phyloP scores from a whole-genome alignment of 345 rosid genomes.

The Eutrema yunnanense region DNA sequence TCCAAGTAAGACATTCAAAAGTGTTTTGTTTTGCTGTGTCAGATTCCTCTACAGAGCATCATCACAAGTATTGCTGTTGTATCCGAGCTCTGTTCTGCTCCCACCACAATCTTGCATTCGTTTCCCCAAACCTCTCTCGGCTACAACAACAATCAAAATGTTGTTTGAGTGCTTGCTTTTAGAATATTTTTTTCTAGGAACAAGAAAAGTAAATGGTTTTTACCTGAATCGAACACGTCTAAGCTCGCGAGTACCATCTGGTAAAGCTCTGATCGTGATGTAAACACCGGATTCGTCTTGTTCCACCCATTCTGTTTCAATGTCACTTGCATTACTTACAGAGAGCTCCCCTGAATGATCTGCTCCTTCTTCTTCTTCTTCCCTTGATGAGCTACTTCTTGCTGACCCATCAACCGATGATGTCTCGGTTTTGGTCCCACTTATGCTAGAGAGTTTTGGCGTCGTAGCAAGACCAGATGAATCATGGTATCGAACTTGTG shows the following conservation, averaged over 20 bases:
- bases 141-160: constrained; percentile 39
- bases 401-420: constrained; percentile 69
- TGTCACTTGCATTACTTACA: constrained; percentile 84
- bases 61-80: constrained; percentile 83
- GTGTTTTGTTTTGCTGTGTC: constrained; percentile 15
- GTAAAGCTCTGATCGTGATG: constrained; percentile 73
- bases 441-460: constrained; percentile 60
- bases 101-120: constrained; percentile 94
- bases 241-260: constrained; percentile 79
- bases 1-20: not conserved
- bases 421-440: constrained; percentile 68
- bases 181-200: not conserved
- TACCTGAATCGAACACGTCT: constrained; percentile 97
- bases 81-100: constrained; percentile 89
- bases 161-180: not conserved
- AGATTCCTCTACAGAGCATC: constrained; percentile 4
- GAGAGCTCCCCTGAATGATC: constrained; percentile 77
- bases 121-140: constrained; percentile 88
- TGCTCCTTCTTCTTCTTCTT: constrained; percentile 20
- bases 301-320: constrained; percentile 92
- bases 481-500: constrained; percentile 38
- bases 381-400: constrained; percentile 75
- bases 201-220: not conserved
- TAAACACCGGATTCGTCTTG: constrained; percentile 96
- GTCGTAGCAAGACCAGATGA: constrained; percentile 58